Base-by-base conservation (phyloP, 2,329 filamentous ascomycete species). In the Byssochlamys sp. region DNA sequence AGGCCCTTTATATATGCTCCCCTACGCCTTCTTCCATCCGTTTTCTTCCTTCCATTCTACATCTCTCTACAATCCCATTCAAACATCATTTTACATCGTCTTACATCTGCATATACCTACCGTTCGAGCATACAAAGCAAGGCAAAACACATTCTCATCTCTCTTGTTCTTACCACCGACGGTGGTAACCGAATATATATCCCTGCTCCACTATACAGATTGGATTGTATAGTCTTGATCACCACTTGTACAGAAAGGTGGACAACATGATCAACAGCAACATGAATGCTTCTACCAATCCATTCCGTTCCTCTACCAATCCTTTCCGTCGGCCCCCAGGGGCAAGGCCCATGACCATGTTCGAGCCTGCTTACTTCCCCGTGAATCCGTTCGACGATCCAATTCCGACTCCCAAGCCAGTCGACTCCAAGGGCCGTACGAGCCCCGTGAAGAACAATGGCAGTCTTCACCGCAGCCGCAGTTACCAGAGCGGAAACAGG, bases 171-270 rank as follows among this genome's bases (percentile, higher is more conserved):
- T 54, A 48, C n/a, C 39, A 54, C 52, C 52, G 53, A 52, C 50
- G 55, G 3, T 67, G 89, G 86, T 84, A 86, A 50, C 77, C 80
- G 55, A 80, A 83, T 66, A 19, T 85, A 87, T 67, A 77, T 90
- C 51, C 81, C 90, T 62, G 85, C 88, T 64, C 88, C 87, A 62
- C 76, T 90, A 60, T 84, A 78, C 64, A 85, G 80, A 25, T 85
- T 59, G 81, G 86, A 60, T 84, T 88, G 67, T 87, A 83, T 53
- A 85, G 86, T 6, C 81, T 81, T n/a, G 82, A 82, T 58, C 77
- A 78, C 2, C 82, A 83, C 61, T 81, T 84, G 65, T 71, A 74
- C 57, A 75, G 75, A 53, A 78, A 77, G n/a, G n/a, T 45, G 39
- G 39, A 45, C 39, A 45, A 45, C n/a, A 45, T 19, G 7, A 6